phyloP scores from a whole-genome alignment of 2,329 filamentous ascomycete genomes.

The Trichoderma citrinoviride region DNA sequence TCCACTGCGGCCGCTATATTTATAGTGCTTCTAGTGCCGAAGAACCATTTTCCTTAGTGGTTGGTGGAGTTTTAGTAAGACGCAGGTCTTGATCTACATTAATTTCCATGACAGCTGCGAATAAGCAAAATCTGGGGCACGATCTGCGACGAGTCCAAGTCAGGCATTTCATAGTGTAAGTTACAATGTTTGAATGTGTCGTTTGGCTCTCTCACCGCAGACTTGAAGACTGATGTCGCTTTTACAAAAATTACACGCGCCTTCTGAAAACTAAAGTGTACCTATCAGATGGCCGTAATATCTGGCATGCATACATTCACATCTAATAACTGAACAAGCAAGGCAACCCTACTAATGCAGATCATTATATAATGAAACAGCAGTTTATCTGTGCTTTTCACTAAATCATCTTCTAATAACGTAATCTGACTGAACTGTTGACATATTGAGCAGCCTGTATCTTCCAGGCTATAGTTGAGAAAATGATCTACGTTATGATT shows the following conservation, averaged over 20 bases:
- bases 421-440: not conserved
- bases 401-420: not conserved
- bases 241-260: not conserved
- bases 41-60: not conserved
- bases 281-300: not conserved
- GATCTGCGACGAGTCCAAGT: not conserved
- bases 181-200: not conserved
- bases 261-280: not conserved
- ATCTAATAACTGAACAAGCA: not conserved
- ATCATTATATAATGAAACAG: not conserved
- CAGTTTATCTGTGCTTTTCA: not conserved
- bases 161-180: not conserved
- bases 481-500: not conserved
- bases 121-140: not conserved
- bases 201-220: not conserved
- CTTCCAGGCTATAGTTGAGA: not conserved
- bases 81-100: not conserved
- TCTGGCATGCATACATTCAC: not conserved
- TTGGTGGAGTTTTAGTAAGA: not conserved
- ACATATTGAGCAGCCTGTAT: not conserved
- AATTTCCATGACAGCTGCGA: not conserved
- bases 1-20: slow-evolving; percentile 1
- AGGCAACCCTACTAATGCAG: not conserved
- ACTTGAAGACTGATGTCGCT: not conserved
- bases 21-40: not conserved